Base-by-base conservation (phyloP, 2,329 filamentous ascomycete species). In the Sclerotinia borealis region DNA sequence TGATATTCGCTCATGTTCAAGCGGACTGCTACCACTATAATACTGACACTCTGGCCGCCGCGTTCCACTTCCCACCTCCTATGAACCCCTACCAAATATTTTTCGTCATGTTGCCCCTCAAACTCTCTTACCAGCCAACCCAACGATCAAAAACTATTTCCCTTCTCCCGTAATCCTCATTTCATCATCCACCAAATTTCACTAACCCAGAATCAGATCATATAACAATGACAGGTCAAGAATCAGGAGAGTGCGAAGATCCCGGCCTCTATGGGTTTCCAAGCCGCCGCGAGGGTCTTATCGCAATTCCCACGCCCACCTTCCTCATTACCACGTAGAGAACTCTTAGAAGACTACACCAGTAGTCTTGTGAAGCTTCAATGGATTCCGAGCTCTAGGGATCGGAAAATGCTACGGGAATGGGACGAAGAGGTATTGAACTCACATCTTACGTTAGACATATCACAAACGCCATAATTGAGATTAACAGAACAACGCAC, bases 291-390 rank as follows among this genome's bases (percentile, higher is more conserved):
- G n/a, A 7, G 37, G 19, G 59, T 27, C 22, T 10, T 15, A 55
- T 17, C 39, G 15, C 13, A 39, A 52, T n/a, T 45, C 19, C 2
- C 48, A 61, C 25, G 56, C 59, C 1, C 48, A 65, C 17, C 47
- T 64, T 6, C 61, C 65, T 11, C 59, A 55, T 36, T 48, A 60
- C 1, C 56, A 60, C 7, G 64, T 3, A 59, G n/a, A 19, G 56
- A 65, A 10, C 17, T 67, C 2, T 62, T 67, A 17, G 58, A 48
- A 19, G 60, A 65, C 45, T 66, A 62, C 51, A 63, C 48, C 4
- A 63, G 59, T 19, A 31, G 58, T 1, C 50, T 65, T 13, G 48
- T 52, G 43, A 68, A 56, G 8, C 37, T 68, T 10, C 39, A 68
- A 55, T 68, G 66, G 63, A 65, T 65, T 17, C 63, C 66, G 13